phyloP scores from a whole-genome alignment of 345 rosid species.

The Moringa oleifera region DNA sequence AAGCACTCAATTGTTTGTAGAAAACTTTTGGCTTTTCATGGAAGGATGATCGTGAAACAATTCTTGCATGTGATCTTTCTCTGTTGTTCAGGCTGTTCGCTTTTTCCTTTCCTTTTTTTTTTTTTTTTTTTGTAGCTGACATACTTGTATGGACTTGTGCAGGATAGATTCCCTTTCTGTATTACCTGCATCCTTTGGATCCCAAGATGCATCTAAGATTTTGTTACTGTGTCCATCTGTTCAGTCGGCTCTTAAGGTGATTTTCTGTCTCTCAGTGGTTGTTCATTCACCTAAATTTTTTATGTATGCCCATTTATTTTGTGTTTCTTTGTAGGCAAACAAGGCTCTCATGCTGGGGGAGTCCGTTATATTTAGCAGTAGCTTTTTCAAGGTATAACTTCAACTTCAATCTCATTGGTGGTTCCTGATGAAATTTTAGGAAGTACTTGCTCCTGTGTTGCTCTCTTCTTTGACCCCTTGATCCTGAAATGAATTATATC shows the following conservation, averaged over 20 bases:
- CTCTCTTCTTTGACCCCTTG: neutral
- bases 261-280: neutral
- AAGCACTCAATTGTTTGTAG: neutral
- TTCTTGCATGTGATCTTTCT: conserved; percentile 3
- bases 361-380: conserved; percentile 66
- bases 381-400: conserved; percentile 69
- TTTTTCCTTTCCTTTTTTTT: conserved; percentile 10
- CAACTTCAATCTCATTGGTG: neutral
- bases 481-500: neutral
- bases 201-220: conserved; percentile 74
- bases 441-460: neutral
- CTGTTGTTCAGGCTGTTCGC: neutral
- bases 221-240: conserved; percentile 70
- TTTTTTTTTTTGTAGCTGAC: too few relatives aligned
- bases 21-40: neutral
- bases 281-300: neutral
- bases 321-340: conserved; percentile 45
- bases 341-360: conserved; percentile 71
- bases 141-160: conserved; percentile 30
- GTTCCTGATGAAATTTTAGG: neutral
- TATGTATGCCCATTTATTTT: conserved; percentile 2
- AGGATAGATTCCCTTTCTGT: conserved; percentile 92
- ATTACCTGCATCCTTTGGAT: conserved; percentile 59
- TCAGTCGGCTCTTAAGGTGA: conserved; percentile 75
- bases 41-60: neutral